Base-by-base conservation (phyloP, 495 filamentous ascomycete genomes). In the Talaromyces wortmannii region DNA sequence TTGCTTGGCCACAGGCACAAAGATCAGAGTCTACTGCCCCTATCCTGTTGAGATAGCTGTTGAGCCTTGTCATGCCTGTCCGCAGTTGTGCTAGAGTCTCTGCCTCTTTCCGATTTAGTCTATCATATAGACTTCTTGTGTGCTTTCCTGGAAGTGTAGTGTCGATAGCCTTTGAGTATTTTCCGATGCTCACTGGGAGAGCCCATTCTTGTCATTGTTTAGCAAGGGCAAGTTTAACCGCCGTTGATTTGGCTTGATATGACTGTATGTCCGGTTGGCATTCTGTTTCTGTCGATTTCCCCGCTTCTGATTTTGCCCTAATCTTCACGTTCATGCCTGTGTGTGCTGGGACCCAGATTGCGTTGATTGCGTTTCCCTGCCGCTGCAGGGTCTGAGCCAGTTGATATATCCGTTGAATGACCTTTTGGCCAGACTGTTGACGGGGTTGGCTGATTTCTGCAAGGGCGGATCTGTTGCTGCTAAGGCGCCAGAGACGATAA, bases 51-150 rank as follows among this genome's bases (percentile, higher is more conserved):
- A 52, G 15, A 52, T 52, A 42, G 48, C 48, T 50, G 13, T 36
- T 50, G 13, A 50, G 48, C 48, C 31, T 50, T 40, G 31, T 50
- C 31, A 50, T 50, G 17, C 31, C 30, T 32, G 31, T 50, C 48
- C 31, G 13, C 17, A 50, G 48, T 40, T 50, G 31, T 1, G 13
- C 17, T 29, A 48, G 10, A 10, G 11, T 48, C 46, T 48, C 18
- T 48, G 17, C 46, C 46, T 48, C 10, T 48, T 48, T 48, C 46
- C 8, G 17, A 48, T 48, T 48, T 3, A 48, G 46, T 48, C 18
- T 48, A 48, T 48, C 16, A 48, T 18, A 23, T 31, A 8, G 32
- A 15, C 7, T 67, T 65, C 36, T 42, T 42, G 13, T 42, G 36
- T 42, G 36, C 36, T 42, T 42, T 42, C 36, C 36, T 42, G 36